Base-by-base conservation (phyloP, 2,329 filamentous ascomycete species). In the Alternaria arbusti region DNA sequence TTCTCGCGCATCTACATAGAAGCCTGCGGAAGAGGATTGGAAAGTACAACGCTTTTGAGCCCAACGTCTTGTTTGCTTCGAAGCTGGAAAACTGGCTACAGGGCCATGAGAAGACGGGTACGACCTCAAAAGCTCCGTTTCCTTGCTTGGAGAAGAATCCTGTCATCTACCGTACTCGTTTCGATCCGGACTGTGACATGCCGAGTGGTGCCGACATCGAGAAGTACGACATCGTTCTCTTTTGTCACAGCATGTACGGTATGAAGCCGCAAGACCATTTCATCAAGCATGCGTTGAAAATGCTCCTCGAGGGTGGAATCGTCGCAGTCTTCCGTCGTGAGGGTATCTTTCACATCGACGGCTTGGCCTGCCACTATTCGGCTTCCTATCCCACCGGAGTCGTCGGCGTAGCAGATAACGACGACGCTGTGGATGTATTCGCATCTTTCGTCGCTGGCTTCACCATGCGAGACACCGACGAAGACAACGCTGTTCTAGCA, bases 241-340 rank as follows among this genome's bases (percentile, higher is more conserved):
- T 90, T 75, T 90, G 87, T 67, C 87, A 90, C 72, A 89, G 88
- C 78, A 84, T 90, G 84, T 89, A 90, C 66, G 86, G 86, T 63
- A 86, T 90, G 84, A 80, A 80, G 0, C 80, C 81, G 3, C 85
- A 86, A 66, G 69, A 65, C n/a, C 71, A 13, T 2, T 82, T 81
- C 62, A 83, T 90, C 64, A 72, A 84, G 71, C 68, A 63, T 17
- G 82, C 85, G 2, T 71, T 90, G 8, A 67, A 74, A 17, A 80
- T 87, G 82, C 84, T 90, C 30, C 74, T 66, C 63, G 59, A 69
- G 60, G 79, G 70, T n/a, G 83, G 81, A 57, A 71, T 86, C 25
- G 82, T 88, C 2, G 79, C 84, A 3, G 81, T 89, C 52, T 88
- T 89, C 68, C 87, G 90, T 79, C 86, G 84, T n/a, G 78, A 83